Evolutionary conservation across 495 filamentous ascomycete genomes (phyloP), one percentile per base, ranked within the genome.

Genomic region (Neurospora sublineolata): DNA sequence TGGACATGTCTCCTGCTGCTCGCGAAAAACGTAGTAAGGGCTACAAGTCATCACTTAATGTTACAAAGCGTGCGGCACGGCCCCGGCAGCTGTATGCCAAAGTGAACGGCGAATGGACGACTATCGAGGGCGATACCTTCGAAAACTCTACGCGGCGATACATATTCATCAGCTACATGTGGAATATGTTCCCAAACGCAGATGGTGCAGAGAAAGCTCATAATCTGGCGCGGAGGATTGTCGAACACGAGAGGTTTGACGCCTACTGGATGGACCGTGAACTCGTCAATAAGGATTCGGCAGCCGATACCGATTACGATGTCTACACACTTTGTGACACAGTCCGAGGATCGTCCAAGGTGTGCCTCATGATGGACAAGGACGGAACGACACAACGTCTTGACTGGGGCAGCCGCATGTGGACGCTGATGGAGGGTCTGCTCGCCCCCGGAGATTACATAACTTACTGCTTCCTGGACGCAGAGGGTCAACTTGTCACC

Each of bases 381-480:
- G 41, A 67, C 16, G 40, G 42, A 37, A 67, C 11, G 67, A 30
- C 16, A 73, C 70, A 33, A 68, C 72, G 73, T 11, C 41, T 16
- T 16, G 38, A 79, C 20, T 86, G 83, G 83, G 83, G 82, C 14
- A 69, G 73, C 16, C 77, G 83, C n/a, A 71, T 85, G 41, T 86
- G 84, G 84, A 85, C 83, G 3, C 78, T 86, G 18, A 82, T 83
- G 16, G 84, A 86, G 72, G 75, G 79, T 8, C 73, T 86, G 1
- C 80, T 86, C 3, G 73, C 72, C 46, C 81, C 82, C 0, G 72
- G 74, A 4, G 36, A 75, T 27, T 3, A n/a, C 18, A 67, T 74
- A 20, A 20, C 30, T 16, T 64, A 64, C 52, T 64, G 52, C 52
- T 64, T 37, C 23, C 52, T 68, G 16, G 60, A 73, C 38, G 42